These are phyloP conservation scores for Spathaspora arborariae DNA, from an alignment of 805 yeast genomes.

Conservation along the genomic window DNA sequence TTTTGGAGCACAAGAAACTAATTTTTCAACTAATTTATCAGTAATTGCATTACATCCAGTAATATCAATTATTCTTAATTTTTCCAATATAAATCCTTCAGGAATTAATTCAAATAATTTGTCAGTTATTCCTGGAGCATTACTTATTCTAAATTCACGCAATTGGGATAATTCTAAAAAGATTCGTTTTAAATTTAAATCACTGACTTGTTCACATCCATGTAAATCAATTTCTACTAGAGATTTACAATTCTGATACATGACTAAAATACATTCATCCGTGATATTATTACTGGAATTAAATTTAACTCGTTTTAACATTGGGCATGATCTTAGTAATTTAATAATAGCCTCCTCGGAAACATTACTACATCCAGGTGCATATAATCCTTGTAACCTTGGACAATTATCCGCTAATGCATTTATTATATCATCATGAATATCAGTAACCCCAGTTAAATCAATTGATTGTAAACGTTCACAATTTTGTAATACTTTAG, in stretches of 20 bases:
- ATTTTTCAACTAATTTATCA: slow-evolving; percentile 69
- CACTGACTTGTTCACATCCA: slow-evolving; percentile 70
- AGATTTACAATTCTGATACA: slow-evolving; percentile 70
- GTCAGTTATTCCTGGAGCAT: slow-evolving; percentile 67
- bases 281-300: slow-evolving; percentile 66
- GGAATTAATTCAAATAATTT: slow-evolving; percentile 56
- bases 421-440: slow-evolving; percentile 61
- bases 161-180: slow-evolving; percentile 64
- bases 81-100: slow-evolving; percentile 48
- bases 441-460: slow-evolving; percentile 68
- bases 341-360: slow-evolving; percentile 59
- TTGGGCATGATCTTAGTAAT: slow-evolving; percentile 61
- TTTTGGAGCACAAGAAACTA: slow-evolving; percentile 77
- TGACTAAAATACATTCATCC: slow-evolving; percentile 55
- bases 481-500: slow-evolving; percentile 60
- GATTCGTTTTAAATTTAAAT: slow-evolving; percentile 53
- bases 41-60: slow-evolving; percentile 80
- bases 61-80: slow-evolving; percentile 76
- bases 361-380: slow-evolving; percentile 77
- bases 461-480: slow-evolving; percentile 78
- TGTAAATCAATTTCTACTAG: slow-evolving; percentile 89
- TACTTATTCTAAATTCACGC: slow-evolving; percentile 80
- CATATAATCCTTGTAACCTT: slow-evolving; percentile 83
- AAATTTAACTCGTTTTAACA: slow-evolving; percentile 78
- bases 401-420: slow-evolving; percentile 70